Conservation (phyloP, 2,329 filamentous ascomycete genomes). For the Botrytis cinerea region DNA sequence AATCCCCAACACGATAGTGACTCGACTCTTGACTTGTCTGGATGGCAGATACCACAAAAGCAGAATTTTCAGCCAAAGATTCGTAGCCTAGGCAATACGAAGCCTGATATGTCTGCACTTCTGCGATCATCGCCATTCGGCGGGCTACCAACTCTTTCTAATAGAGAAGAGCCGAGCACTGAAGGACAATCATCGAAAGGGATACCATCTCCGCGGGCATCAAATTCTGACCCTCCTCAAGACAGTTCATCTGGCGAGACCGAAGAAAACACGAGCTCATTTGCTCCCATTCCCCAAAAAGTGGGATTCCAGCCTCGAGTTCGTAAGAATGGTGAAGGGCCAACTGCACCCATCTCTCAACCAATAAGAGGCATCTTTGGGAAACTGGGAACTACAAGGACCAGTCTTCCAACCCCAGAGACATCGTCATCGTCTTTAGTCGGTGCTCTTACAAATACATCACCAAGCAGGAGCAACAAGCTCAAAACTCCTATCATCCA, state of each 20-base stretch:
- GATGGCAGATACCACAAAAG: conserved; percentile 40
- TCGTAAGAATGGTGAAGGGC: conserved; percentile 22
- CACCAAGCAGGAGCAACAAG: conserved; percentile 32
- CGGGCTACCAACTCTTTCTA: conserved; percentile 32
- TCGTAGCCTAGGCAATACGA: conserved; percentile 28
- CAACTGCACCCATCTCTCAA: conserved; percentile 27
- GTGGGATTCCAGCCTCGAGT: conserved; percentile 37
- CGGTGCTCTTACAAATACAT: conserved; percentile 28
- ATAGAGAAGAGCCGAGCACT: neutral
- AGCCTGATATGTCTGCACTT: conserved; percentile 37
- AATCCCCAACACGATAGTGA: conserved; percentile 20
- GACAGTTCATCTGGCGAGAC: neutral
- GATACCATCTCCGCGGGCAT: neutral
- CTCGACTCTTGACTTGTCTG: conserved; percentile 33
- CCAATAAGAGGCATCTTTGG: conserved; percentile 26
- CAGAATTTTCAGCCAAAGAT: conserved; percentile 39
- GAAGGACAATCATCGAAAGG: neutral
- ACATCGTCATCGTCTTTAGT: conserved; percentile 26
- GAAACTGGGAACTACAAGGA: neutral
- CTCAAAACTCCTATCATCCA: conserved; percentile 17
- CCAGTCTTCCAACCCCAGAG: conserved; percentile 22
- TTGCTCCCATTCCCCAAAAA: conserved; percentile 39
- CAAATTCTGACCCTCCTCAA: neutral
- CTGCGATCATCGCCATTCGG: conserved; percentile 37
- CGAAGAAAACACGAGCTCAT: conserved; percentile 23